These are phyloP conservation scores for Acanthamoeba pearcei DNA, from an alignment of 208 protist genomes.

Conservation along the genomic window DNA sequence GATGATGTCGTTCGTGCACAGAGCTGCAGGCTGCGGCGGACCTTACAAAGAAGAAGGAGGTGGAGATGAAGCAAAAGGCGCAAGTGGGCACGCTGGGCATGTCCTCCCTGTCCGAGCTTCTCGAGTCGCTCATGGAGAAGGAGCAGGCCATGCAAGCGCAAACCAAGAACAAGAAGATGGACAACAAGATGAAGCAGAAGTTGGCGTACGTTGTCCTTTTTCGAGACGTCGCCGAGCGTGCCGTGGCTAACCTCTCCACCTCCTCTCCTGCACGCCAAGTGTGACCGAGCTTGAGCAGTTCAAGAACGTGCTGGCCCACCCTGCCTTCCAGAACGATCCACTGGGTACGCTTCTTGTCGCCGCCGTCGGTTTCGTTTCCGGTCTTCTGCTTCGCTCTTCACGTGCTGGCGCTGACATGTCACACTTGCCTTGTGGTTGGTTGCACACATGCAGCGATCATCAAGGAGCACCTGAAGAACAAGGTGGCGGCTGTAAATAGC, in stretches of 20 bases:
- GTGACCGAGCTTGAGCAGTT: slow-evolving; percentile 49
- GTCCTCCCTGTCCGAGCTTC: slow-evolving; percentile 28
- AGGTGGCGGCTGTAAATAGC: slow-evolving; percentile 37
- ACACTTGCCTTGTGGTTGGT: neutral
- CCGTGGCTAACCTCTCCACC: no score
- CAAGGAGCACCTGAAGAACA: slow-evolving; percentile 57
- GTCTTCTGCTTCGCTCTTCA: no score
- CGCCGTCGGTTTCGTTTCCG: no score
- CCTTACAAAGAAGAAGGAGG: slow-evolving; percentile 29
- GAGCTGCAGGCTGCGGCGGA: slow-evolving; percentile 13
- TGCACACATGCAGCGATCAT: neutral
- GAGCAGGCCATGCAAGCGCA: slow-evolving; percentile 4
- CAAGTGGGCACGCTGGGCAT: slow-evolving; percentile 37
- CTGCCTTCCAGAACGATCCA: slow-evolving; percentile 38
- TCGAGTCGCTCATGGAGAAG: slow-evolving; percentile 21
- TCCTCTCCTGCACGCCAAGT: neutral
- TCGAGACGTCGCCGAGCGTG: neutral
- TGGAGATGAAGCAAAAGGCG: slow-evolving; percentile 1
- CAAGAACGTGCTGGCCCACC: slow-evolving; percentile 58
- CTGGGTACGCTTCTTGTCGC: neutral
- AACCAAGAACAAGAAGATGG: slow-evolving; percentile 39
- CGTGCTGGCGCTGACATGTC: neutral
- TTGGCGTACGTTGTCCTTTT: neutral
- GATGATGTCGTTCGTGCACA: neutral
- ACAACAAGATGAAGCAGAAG: slow-evolving; percentile 10